Evolutionary conservation across 1,139 yeast genomes (phyloP).

Genomic region (Scheffersomyces parashehatae): DNA sequence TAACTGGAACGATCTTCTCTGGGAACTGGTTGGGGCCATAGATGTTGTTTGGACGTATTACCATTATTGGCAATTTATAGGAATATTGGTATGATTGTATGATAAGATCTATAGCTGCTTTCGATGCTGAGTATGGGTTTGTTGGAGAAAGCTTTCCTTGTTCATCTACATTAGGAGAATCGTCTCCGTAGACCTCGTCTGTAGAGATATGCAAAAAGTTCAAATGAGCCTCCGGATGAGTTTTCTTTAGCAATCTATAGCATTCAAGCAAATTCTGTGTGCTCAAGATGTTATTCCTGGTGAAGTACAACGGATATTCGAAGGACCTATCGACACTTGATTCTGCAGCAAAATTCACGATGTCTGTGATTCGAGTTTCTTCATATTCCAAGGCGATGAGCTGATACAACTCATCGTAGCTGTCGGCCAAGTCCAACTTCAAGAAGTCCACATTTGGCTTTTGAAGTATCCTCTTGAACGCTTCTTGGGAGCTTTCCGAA

Average conservation of each 20-base stretch:
- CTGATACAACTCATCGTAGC: constrained; percentile 14
- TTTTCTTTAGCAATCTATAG: constrained; percentile 18
- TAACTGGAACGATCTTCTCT: constrained; percentile 53
- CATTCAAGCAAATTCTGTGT: constrained; percentile 54
- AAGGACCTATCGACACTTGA: constrained; percentile 60
- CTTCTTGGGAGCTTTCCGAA: constrained; percentile 14
- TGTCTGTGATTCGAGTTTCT: constrained; percentile 27
- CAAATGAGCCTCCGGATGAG: constrained; percentile 7
- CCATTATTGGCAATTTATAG: constrained; percentile 43
- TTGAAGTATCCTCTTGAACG: constrained; percentile 24
- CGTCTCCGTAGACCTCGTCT: constrained; percentile 62
- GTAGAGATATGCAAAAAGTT: constrained; percentile 55
- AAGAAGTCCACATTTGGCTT: constrained; percentile 26
- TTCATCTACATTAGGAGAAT: constrained; percentile 30
- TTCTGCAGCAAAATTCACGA: constrained; percentile 60
- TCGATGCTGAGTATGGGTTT: constrained; percentile 62
- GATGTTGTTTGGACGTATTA: constrained; percentile 54
- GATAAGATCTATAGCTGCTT: constrained; percentile 57
- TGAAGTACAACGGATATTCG: constrained; percentile 44
- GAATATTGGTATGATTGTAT: constrained; percentile 49
- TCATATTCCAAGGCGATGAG: constrained; percentile 11
- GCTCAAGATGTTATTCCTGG: constrained; percentile 49
- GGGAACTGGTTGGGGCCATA: constrained; percentile 60
- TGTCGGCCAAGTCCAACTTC: constrained; percentile 39
- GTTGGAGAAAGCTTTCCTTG: constrained; percentile 46